Percentiles rank a stretch among this genome's conserved stretches.
These are phyloP conservation scores for Arctostaphylos glauca DNA, from an alignment of 148 eudicot species.

Conservation along the genomic window DNA sequence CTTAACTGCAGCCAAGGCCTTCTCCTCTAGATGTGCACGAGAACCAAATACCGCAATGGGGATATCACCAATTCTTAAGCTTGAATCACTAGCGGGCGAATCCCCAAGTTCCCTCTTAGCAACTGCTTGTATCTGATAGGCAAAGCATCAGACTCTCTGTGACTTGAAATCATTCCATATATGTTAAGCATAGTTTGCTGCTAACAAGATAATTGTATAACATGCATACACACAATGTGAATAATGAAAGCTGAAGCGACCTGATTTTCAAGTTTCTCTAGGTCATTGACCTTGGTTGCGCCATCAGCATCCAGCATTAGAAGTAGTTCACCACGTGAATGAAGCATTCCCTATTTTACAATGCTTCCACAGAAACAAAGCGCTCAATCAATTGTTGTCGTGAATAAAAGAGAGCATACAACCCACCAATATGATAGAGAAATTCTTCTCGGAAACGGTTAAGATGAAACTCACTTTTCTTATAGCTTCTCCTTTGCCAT, in stretches of 20 bases:
- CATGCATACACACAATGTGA: slow-evolving; percentile 3
- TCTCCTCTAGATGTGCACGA: slow-evolving; percentile 78
- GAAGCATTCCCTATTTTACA: slow-evolving; percentile 98
- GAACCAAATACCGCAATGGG: slow-evolving; percentile 68
- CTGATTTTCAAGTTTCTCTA: slow-evolving; percentile 95
- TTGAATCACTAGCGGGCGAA: slow-evolving; percentile 20
- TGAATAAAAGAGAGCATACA: slow-evolving; percentile 8
- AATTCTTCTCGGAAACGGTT: slow-evolving; percentile 10
- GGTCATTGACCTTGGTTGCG: slow-evolving; percentile 86
- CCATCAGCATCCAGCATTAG: slow-evolving; percentile 99
- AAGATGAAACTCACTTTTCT: slow-evolving; percentile 80
- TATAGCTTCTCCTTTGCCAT: slow-evolving; percentile 99
- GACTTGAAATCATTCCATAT: not conserved
- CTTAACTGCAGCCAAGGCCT: slow-evolving; percentile 67
- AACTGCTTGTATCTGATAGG: slow-evolving; percentile 70
- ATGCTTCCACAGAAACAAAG: slow-evolving; percentile 75
- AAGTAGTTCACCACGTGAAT: slow-evolving; percentile 92
- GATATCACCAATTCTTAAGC: slow-evolving; percentile 36
- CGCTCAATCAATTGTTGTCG: slow-evolving; percentile 48
- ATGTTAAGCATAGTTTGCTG: not conserved
- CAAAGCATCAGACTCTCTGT: slow-evolving; percentile 30
- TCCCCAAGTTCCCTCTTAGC: slow-evolving; percentile 42
- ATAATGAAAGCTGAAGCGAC: slow-evolving; percentile 30
- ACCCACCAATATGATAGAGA: not conserved
- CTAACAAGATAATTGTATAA: not conserved